Evolutionary conservation across 495 filamentous ascomycete species (phyloP).

Genomic region (Xylaria palmicola): DNA sequence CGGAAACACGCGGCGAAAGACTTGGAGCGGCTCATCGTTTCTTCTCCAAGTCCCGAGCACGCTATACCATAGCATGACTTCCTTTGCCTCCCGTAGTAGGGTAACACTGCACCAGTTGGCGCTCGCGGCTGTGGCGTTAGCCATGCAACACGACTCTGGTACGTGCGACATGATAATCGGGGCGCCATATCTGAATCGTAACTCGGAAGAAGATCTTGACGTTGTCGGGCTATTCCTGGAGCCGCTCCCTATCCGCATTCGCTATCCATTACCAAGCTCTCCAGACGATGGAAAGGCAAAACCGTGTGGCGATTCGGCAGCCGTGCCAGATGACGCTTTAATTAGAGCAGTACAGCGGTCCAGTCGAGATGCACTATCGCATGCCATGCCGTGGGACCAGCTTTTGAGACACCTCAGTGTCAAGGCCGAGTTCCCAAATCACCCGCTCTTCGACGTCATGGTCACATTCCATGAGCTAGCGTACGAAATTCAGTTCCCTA

Average conservation of each 20-base stretch:
- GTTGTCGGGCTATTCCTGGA: slow-evolving; percentile 37
- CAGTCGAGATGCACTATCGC: slow-evolving; percentile 19
- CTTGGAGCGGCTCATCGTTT: neutral
- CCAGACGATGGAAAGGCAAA: neutral
- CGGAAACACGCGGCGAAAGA: neutral
- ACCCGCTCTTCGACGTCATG: slow-evolving; percentile 34
- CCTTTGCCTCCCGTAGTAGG: neutral
- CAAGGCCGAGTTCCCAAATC: slow-evolving; percentile 21
- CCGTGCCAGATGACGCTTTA: slow-evolving; percentile 1
- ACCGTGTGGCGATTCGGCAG: neutral
- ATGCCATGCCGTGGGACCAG: slow-evolving; percentile 17
- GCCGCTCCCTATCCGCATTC: slow-evolving; percentile 34
- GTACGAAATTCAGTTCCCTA: neutral
- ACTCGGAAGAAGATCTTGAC: slow-evolving; percentile 22
- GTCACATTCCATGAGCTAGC: slow-evolving; percentile 32
- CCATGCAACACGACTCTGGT: slow-evolving; percentile 15
- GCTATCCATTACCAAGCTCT: neutral
- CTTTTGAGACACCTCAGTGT: slow-evolving; percentile 24
- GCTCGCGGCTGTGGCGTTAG: slow-evolving; percentile 28
- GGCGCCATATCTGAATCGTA: slow-evolving; percentile 31
- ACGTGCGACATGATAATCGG: slow-evolving; percentile 29
- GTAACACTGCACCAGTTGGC: slow-evolving; percentile 33
- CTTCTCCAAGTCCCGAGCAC: neutral
- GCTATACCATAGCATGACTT: neutral
- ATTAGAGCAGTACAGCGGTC: slow-evolving; percentile 18